A percentile compares a stretch with the other conserved stretches of the same genome.
Conservation (phyloP, 345 rosid genomes). For the Limnanthes douglasii region DNA sequence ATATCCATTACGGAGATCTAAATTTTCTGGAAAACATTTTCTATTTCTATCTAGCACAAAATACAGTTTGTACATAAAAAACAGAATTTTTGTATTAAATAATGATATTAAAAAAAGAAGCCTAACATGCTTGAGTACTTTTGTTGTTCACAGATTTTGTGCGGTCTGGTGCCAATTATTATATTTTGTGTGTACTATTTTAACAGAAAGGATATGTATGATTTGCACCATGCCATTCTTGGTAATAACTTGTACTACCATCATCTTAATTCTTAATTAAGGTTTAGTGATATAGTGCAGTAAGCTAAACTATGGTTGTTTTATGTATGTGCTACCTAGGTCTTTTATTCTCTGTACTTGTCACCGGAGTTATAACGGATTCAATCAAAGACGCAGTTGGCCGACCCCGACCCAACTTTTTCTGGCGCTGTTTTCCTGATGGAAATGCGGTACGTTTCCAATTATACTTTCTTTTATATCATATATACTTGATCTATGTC, state of each 20-base stretch:
- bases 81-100: too few relatives aligned
- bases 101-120: too few relatives aligned
- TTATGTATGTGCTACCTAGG: conserved; percentile 16
- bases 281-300: not conserved
- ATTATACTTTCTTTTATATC: not conserved
- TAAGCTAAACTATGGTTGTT: not conserved
- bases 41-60: too few relatives aligned
- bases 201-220: conserved; percentile 34
- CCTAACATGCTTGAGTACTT: too few relatives aligned
- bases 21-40: too few relatives aligned
- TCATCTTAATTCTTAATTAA: not conserved
- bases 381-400: conserved; percentile 51
- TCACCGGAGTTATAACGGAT: conserved; percentile 51
- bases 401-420: conserved; percentile 55
- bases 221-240: conserved; percentile 43
- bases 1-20: too few relatives aligned
- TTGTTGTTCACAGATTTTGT: conserved; percentile 16
- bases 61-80: too few relatives aligned
- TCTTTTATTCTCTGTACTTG: conserved; percentile 24
- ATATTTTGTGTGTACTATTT: conserved; percentile 23
- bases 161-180: conserved; percentile 23
- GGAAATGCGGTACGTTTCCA: conserved; percentile 25
- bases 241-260: conserved; percentile 14
- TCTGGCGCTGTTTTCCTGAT: conserved; percentile 44
- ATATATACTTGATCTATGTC: too few relatives aligned